Percentiles rank a stretch among this genome's conserved stretches.
Conservation (phyloP, 1,284 basidiomycete genomes). For the Ustilago sp. region DNA sequence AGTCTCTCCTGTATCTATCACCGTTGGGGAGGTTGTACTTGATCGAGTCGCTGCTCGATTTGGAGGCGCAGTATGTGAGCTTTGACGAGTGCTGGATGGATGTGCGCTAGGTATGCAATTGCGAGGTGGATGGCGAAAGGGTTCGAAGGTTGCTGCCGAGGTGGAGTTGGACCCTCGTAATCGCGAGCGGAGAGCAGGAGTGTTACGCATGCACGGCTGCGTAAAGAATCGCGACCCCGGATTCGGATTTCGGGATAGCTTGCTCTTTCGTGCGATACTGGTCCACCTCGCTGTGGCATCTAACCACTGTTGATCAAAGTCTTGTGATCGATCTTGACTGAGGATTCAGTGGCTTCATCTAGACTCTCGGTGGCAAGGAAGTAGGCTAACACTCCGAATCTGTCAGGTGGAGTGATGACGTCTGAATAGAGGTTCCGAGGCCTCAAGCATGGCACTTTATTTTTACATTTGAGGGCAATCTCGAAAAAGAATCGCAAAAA, state of each 20-base stretch:
- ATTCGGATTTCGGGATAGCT: conserved; percentile 33
- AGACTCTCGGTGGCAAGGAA: too few species aligned
- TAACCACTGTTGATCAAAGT: too few species aligned
- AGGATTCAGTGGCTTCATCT: too few species aligned
- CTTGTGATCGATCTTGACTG: too few species aligned
- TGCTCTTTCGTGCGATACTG: conserved; percentile 17
- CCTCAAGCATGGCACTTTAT: not conserved
- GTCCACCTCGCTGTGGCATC: not conserved
- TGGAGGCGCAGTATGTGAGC: not conserved
- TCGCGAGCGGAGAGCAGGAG: conserved; percentile 5
- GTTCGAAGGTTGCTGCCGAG: conserved; percentile 3
- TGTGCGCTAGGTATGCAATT: not conserved
- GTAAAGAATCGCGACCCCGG: conserved; percentile 8
- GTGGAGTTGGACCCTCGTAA: conserved; percentile 40
- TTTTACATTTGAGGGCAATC: not conserved
- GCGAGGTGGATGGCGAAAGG: conserved; percentile 12
- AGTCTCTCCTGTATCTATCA: not conserved
- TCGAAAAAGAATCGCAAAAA: not conserved
- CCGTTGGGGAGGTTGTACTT: not conserved
- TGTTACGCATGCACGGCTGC: conserved; percentile 26
- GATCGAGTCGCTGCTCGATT: too few species aligned
- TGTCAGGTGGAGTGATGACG: not conserved
- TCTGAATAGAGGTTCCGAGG: not conserved
- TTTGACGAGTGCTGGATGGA: not conserved
- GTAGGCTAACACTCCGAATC: not conserved